Base-by-base conservation (phyloP, 2,329 filamentous ascomycete species). In the Claviceps africana region DNA sequence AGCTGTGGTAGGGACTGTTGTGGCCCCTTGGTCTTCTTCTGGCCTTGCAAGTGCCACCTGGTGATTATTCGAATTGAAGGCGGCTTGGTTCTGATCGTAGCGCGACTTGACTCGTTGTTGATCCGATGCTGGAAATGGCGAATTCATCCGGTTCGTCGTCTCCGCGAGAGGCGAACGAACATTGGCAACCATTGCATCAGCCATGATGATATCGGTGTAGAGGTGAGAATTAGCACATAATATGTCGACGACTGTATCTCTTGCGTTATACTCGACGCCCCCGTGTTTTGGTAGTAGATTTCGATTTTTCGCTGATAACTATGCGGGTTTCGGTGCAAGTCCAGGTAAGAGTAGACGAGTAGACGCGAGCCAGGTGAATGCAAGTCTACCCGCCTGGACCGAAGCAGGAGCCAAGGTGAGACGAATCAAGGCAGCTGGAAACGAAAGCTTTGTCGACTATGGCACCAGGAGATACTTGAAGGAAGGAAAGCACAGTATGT, bases 101-200 rank as follows among this genome's bases (percentile, higher is more conserved):
- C 62, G 61, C 52, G 61, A 45, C 57, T 70, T 72, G 54, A 55
- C 53, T 28, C 55, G 54, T 31, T 63, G 60, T 21, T 57, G 52
- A 31, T 65, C 59, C 47, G 59, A 53, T 48, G 57, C 51, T 40
- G 62, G 59, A 54, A 64, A 64, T 19, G 64, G 60, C 28, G 71
- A 69, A 58, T 76, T 77, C 57, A 73, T 64, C 56, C 74, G 70
- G 55, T 71, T 67, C 28, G 68, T 70, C 22, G 73, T 72, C 61
- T 78, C 75, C 35, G 67, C 67, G 45, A 78, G 64, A 44, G 75
- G 75, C 50, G 65, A 60, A 52, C 70, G 70, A 55, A 56, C 50
- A 51, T 58, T 62, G 54, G 62, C 58, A 58, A 60, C 60, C 55
- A 59, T 59, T 39, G 56, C 56, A 47, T 70, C 67, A 51, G 68